Evolutionary conservation across 495 filamentous ascomycete genomes (phyloP).

Genomic region (Aspergillus haitiensis): DNA sequence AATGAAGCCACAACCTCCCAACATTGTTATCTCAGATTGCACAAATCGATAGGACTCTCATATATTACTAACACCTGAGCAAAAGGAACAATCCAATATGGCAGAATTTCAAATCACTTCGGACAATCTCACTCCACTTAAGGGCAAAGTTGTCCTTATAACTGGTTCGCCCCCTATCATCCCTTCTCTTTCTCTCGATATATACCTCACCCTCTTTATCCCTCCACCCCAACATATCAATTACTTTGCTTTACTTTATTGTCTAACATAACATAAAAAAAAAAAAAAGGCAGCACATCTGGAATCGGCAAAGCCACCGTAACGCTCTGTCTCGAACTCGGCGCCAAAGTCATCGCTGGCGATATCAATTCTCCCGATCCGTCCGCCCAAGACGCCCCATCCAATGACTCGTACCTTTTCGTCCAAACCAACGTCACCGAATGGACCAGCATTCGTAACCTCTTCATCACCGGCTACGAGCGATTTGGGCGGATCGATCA

Average conservation of each 20-base stretch:
- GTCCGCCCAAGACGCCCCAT: not conserved
- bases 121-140: slow-evolving; percentile 34
- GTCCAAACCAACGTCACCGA: slow-evolving; percentile 40
- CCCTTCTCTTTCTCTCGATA: not conserved
- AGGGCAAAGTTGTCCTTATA: slow-evolving; percentile 48
- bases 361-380: slow-evolving; percentile 36
- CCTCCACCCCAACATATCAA: not conserved
- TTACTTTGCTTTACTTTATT: not conserved
- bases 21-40: no score
- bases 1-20: no score
- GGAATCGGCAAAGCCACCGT: slow-evolving; percentile 52
- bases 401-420: slow-evolving; percentile 29
- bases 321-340: slow-evolving; percentile 44
- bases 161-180: slow-evolving; percentile 38
- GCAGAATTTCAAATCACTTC: slow-evolving; percentile 14
- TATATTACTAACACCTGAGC: no score
- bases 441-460: slow-evolving; percentile 40
- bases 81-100: slow-evolving; percentile 8
- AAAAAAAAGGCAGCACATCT: slow-evolving; percentile 50
- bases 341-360: slow-evolving; percentile 46
- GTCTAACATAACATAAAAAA: not conserved
- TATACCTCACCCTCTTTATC: not conserved
- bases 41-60: no score
- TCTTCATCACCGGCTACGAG: slow-evolving; percentile 42
- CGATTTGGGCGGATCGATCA: slow-evolving; percentile 48